A percentile compares a stretch with the other conserved stretches of the same genome.
phyloP scores from a whole-genome alignment of 1,139 yeast species.

The Candida tropicalis region DNA sequence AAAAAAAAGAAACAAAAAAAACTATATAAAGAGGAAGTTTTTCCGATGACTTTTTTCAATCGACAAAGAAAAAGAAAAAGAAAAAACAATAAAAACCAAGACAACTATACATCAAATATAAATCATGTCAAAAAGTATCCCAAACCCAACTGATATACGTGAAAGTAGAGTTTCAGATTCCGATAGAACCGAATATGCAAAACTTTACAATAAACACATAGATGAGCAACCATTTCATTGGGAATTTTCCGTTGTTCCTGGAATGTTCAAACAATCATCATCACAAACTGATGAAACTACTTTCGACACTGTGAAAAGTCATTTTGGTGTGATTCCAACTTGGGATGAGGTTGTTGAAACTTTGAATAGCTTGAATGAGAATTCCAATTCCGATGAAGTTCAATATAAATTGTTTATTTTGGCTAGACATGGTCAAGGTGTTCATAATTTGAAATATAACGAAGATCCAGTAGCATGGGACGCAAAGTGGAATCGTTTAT shows the following conservation, averaged over 20 bases:
- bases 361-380: slow-evolving; percentile 31
- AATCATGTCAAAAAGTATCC: slow-evolving; percentile 1
- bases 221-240: slow-evolving; percentile 22
- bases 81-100: background rate
- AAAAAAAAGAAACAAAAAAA: no score
- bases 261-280: slow-evolving; percentile 40
- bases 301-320: slow-evolving; percentile 41
- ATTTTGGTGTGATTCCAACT: slow-evolving; percentile 37
- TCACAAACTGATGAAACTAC: slow-evolving; percentile 37
- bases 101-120: background rate
- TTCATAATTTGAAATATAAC: slow-evolving; percentile 45
- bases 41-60: background rate
- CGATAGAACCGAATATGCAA: slow-evolving; percentile 20
- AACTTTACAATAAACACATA: slow-evolving; percentile 17
- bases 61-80: background rate
- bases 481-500: slow-evolving; percentile 42
- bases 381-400: slow-evolving; percentile 15
- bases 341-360: slow-evolving; percentile 35
- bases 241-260: slow-evolving; percentile 42
- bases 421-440: slow-evolving; percentile 53
- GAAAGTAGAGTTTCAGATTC: slow-evolving; percentile 17
- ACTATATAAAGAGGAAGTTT: background rate
- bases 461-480: slow-evolving; percentile 50
- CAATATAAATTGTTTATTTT: slow-evolving; percentile 42
- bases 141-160: background rate